A percentile compares a stretch with the other conserved stretches of the same genome.
Conservation (phyloP, 805 yeast genomes). For the Yamadazyma scolyti region DNA sequence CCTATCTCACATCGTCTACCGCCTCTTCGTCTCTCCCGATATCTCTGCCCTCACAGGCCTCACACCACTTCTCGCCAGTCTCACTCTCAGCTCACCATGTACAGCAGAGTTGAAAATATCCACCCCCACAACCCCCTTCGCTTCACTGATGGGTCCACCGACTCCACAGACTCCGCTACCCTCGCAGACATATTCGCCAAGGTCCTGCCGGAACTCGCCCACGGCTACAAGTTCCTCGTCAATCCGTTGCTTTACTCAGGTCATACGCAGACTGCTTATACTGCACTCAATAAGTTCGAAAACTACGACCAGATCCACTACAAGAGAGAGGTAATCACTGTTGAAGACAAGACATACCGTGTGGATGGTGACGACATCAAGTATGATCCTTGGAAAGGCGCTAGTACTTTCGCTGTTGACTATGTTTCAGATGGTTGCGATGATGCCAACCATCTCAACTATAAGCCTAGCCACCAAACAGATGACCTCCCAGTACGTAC, state of each 20-base stretch:
- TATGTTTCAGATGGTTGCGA: constrained; percentile 25
- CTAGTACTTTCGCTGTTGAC: constrained; percentile 48
- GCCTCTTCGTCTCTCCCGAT: too few relatives aligned
- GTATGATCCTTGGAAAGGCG: constrained; percentile 40
- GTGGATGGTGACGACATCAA: constrained; percentile 25
- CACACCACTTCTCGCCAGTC: too few relatives aligned
- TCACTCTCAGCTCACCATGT: too few relatives aligned
- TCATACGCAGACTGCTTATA: constrained; percentile 47
- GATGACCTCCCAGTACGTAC: constrained; percentile 66
- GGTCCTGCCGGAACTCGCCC: constrained; percentile 37
- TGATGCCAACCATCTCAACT: constrained; percentile 21
- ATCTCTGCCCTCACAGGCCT: too few relatives aligned
- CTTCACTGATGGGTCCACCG: too few relatives aligned
- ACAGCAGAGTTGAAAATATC: too few relatives aligned
- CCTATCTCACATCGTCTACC: too few relatives aligned
- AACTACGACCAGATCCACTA: constrained; percentile 40
- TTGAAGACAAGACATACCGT: constrained; percentile 23
- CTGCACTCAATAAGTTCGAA: constrained; percentile 42
- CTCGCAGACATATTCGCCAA: constrained; percentile 33
- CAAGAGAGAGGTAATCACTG: constrained; percentile 38
- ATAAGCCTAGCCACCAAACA: constrained; percentile 45
- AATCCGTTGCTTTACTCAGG: constrained; percentile 49
- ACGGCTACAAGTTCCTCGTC: constrained; percentile 36
- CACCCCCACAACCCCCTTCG: too few relatives aligned
- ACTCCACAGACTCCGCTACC: too few relatives aligned